These are phyloP conservation scores for Sarocladiaceae sp. DNA, from an alignment of 2,329 filamentous ascomycete species.

Conservation along the genomic window DNA sequence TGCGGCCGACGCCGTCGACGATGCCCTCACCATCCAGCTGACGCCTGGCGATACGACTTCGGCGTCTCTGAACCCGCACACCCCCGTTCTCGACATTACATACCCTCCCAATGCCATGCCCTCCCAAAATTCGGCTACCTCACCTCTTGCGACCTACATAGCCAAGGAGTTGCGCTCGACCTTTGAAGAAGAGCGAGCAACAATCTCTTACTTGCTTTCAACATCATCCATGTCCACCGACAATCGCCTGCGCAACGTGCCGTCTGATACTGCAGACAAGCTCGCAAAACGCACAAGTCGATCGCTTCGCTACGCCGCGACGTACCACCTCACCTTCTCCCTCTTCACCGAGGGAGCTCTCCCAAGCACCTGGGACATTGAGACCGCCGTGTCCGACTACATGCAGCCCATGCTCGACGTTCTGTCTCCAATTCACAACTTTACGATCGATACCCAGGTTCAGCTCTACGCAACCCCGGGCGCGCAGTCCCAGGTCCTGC, in stretches of 20 bases:
- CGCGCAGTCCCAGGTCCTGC: slow-evolving; percentile 58
- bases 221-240: slow-evolving; percentile 48
- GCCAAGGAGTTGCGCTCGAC: slow-evolving; percentile 70
- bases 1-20: slow-evolving; percentile 1
- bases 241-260: slow-evolving; percentile 36
- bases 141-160: slow-evolving; percentile 68
- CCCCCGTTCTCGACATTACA: slow-evolving; percentile 67
- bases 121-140: slow-evolving; percentile 61
- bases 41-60: slow-evolving; percentile 55
- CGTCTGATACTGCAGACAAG: slow-evolving; percentile 46
- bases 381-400: slow-evolving; percentile 72
- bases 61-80: slow-evolving; percentile 61
- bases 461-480: slow-evolving; percentile 80
- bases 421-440: slow-evolving; percentile 80
- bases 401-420: slow-evolving; percentile 75
- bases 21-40: slow-evolving; percentile 64
- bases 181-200: slow-evolving; percentile 83
- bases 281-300: slow-evolving; percentile 69
- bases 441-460: slow-evolving; percentile 92
- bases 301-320: slow-evolving; percentile 84
- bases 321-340: slow-evolving; percentile 93
- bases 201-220: slow-evolving; percentile 69
- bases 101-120: slow-evolving; percentile 67
- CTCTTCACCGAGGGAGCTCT: slow-evolving; percentile 74
- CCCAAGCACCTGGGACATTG: slow-evolving; percentile 88